Evolutionary conservation across 805 yeast species (phyloP).

Genomic region (Lachancea meyersii): DNA sequence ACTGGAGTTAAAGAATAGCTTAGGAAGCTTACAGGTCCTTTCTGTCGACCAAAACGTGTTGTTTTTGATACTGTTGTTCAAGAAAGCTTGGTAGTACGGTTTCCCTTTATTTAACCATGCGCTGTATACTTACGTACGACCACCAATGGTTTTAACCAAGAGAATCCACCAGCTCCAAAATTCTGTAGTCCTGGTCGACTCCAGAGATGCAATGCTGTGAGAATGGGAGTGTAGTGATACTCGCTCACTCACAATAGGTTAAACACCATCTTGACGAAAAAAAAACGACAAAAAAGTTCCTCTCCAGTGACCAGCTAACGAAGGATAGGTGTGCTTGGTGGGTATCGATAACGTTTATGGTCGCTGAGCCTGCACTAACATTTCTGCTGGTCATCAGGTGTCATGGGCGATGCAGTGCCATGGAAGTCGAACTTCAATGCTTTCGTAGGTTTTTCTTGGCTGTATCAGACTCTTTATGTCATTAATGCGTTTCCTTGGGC

Average conservation of each 20-base stretch:
- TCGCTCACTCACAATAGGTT: neutral
- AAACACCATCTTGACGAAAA: neutral
- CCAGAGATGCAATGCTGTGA: neutral
- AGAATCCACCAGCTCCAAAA: neutral
- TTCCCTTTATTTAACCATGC: constrained; percentile 1
- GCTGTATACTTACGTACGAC: constrained; percentile 1
- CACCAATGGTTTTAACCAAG: neutral
- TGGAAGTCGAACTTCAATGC: neutral
- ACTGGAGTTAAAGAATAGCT: neutral
- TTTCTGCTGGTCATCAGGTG: neutral
- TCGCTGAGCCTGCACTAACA: neutral
- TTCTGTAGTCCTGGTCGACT: too few species aligned
- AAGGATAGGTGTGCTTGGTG: neutral
- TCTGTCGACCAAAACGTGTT: too few species aligned
- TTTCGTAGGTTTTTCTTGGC: neutral
- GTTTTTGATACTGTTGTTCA: too few species aligned
- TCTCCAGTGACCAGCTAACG: neutral
- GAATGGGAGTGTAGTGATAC: neutral
- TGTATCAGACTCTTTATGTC: neutral
- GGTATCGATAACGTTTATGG: neutral
- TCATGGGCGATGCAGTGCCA: neutral
- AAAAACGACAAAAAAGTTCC: neutral
- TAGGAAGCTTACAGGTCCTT: too few species aligned
- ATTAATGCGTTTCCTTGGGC: neutral
- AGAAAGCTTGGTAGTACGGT: too few species aligned